phyloP scores from a whole-genome alignment of 345 rosid genomes.

The Angophora floribunda region DNA sequence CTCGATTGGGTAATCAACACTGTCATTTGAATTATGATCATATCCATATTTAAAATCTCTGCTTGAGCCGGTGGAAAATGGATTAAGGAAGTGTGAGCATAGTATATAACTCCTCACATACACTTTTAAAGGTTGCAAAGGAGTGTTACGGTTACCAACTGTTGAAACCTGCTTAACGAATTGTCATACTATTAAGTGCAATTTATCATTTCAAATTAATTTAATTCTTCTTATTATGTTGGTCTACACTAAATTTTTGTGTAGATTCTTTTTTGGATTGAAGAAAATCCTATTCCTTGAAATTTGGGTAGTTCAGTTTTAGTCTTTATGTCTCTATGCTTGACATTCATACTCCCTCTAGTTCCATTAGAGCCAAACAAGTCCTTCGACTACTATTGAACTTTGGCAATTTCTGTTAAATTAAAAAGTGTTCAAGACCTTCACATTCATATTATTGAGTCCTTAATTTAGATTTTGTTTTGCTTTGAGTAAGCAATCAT shows the following conservation, averaged over 20 bases:
- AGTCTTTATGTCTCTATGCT: neutral
- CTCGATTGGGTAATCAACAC: conserved; percentile 21
- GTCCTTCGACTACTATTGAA: neutral
- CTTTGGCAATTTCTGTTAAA: too few relatives aligned
- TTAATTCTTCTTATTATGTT: neutral
- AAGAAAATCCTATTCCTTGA: neutral
- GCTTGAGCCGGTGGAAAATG: neutral
- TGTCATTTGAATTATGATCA: neutral
- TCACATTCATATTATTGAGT: neutral
- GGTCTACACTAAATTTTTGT: neutral
- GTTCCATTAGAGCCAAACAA: neutral
- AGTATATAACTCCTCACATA: neutral
- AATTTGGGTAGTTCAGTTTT: neutral
- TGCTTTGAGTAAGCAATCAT: neutral
- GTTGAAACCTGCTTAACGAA: neutral
- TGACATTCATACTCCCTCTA: neutral
- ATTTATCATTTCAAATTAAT: neutral
- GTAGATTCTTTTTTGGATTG: neutral
- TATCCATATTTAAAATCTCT: neutral
- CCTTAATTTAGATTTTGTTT: neutral
- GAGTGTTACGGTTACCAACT: neutral
- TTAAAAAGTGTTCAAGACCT: neutral
- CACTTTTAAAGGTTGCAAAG: neutral
- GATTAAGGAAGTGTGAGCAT: neutral
- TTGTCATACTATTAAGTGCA: neutral